Evolutionary conservation across 2,329 filamentous ascomycete genomes (phyloP), one percentile per base, ranked within the genome.

Genomic region (Fonsecaea erecta): DNA sequence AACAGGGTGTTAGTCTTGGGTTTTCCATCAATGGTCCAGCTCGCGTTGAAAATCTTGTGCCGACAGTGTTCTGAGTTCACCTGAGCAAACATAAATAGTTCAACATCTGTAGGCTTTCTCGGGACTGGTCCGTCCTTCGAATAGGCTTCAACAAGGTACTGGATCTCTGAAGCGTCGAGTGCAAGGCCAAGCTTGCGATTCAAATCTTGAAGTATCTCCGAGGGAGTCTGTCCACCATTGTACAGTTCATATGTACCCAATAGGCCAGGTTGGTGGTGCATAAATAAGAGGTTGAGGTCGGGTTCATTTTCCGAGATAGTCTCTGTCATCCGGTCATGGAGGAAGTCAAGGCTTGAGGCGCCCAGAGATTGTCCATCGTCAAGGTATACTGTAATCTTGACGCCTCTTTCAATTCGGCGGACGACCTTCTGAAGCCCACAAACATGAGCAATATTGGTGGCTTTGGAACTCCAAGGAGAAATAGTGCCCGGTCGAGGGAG

Each of bases 41-140:
- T 89, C 30, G 95, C 93, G 78, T 99, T 99, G 85, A 99, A 99
- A 73, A 96, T 91, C 82, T 97, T 96, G 75, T 89, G 87, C 64
- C 87, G 80, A 75, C 87, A 97, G 79, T 98, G 94, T 83, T 99
- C 95, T 2, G 94, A 98, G 82, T 98, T 98, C 76, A 99, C 94
- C 80, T 99, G 95, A 16, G 94, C 94, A 77, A 98, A 99, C 95
- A 98, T 98, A 84, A 98, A 98, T 24, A 98, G 84, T 80, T 99
- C 95, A 52, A 98, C 91, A 76, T 98, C 95, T 66, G 93, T 89
- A 0, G 92, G 92, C 55, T 89, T 81, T 67, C 84, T 77, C 12
- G 84, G 84, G 56, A 87, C 81, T 57, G 82, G 77, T 2, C 84
- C 84, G 32, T 88, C 85, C 40, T 87, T 82, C 5, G 86, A 87